phyloP scores from a whole-genome alignment of 2,329 filamentous ascomycete species.

The Corniculantispora saksenae region DNA sequence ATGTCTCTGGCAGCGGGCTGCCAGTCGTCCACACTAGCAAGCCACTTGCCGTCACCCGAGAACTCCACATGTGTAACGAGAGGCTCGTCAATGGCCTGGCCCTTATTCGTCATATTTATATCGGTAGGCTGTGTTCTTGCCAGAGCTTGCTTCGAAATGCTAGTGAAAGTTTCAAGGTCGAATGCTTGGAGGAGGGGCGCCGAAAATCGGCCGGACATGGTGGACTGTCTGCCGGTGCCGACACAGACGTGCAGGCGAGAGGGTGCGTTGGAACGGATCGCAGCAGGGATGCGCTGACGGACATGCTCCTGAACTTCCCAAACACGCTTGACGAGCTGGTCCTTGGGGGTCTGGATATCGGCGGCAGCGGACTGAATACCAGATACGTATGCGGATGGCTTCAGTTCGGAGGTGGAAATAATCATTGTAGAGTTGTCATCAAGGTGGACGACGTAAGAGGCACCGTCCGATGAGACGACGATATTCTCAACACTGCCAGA shows the following conservation, averaged over 20 bases:
- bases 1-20: conserved; percentile 70
- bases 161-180: conserved; percentile 76
- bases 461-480: conserved; percentile 75
- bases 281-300: conserved; percentile 56
- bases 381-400: conserved; percentile 79
- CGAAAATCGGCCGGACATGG: conserved; percentile 52
- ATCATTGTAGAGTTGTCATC: conserved; percentile 93
- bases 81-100: conserved; percentile 73
- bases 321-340: conserved; percentile 54
- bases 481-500: conserved; percentile 83
- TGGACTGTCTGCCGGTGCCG: conserved; percentile 59
- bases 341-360: conserved; percentile 51
- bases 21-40: conserved; percentile 93
- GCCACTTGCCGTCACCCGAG: conserved; percentile 81
- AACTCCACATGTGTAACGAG: conserved; percentile 74
- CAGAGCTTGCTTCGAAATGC: conserved; percentile 83
- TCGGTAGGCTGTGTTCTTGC: conserved; percentile 86
- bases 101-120: conserved; percentile 71
- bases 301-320: conserved; percentile 48
- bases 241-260: conserved; percentile 70
- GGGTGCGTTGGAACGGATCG: conserved; percentile 61
- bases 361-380: conserved; percentile 71
- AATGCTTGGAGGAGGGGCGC: conserved; percentile 76
- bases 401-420: conserved; percentile 84
- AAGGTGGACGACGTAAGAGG: conserved; percentile 80